Conservation (phyloP, 2,329 filamentous ascomycete species). For the Metarhizium album region DNA sequence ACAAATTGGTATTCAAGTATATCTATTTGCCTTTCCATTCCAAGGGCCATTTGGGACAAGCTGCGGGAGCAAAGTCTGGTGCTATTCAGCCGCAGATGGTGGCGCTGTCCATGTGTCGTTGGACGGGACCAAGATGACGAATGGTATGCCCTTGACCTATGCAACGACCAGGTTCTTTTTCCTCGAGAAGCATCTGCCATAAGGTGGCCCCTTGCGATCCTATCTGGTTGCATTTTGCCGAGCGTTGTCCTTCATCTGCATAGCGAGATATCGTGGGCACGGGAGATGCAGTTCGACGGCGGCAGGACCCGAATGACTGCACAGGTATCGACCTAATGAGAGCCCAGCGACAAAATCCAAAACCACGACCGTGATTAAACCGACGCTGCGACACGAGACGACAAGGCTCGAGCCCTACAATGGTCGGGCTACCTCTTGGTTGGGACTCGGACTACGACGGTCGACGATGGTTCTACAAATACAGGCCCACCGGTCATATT, state of each 20-base stretch:
- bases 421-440: constrained; percentile 34
- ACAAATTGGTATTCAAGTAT: no score
- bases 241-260: constrained; percentile 5
- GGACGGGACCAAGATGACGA: background rate
- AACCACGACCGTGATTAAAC: background rate
- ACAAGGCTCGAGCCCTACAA: constrained; percentile 7
- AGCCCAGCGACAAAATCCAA: background rate
- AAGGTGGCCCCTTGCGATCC: background rate
- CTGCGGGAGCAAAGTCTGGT: background rate
- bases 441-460: constrained; percentile 51
- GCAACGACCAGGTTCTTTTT: background rate
- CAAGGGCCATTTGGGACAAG: background rate
- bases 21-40: background rate
- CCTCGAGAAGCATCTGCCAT: background rate
- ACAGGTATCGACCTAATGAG: no score
- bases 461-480: constrained; percentile 45
- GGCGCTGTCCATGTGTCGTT: constrained; percentile 1
- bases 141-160: background rate
- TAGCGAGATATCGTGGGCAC: constrained; percentile 1
- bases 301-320: background rate
- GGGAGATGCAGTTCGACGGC: background rate
- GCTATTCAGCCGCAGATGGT: constrained; percentile 3
- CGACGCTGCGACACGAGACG: background rate
- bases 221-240: background rate
- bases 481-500: constrained; percentile 40